These are phyloP conservation scores for Termitomyces heimii DNA, from an alignment of 768 basidiomycete species.

Conservation along the genomic window DNA sequence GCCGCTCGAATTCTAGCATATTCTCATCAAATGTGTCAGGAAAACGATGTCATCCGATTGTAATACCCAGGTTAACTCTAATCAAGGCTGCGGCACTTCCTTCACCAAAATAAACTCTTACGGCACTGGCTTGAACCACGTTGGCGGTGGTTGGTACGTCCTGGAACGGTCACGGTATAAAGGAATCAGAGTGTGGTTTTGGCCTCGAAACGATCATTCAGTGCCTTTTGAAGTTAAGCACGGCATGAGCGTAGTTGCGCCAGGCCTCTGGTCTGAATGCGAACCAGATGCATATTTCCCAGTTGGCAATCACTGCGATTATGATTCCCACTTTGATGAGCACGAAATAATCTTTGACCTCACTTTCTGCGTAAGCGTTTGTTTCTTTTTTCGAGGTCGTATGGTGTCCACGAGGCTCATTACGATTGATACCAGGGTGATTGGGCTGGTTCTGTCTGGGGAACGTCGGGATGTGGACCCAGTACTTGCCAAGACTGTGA, in stretches of 20 bases:
- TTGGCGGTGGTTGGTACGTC: conserved; percentile 58
- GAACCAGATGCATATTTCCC: conserved; percentile 45
- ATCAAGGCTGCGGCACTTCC: conserved; percentile 56
- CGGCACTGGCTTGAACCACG: conserved; percentile 41
- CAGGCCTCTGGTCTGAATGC: conserved; percentile 29
- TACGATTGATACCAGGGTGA: conserved; percentile 33
- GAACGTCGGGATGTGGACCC: conserved; percentile 32
- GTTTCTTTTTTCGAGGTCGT: not conserved
- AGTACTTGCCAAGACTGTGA: conserved; percentile 40
- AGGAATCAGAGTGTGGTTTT: conserved; percentile 61
- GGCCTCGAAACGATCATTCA: conserved; percentile 37
- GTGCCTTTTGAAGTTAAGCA: conserved; percentile 37
- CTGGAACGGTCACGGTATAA: conserved; percentile 32
- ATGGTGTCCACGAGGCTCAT: not conserved
- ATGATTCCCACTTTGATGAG: conserved; percentile 43
- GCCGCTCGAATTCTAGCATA: not conserved
- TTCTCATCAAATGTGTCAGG: conserved; percentile 20
- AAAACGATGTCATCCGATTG: conserved; percentile 37
- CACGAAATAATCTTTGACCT: conserved; percentile 53
- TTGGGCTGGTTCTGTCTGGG: conserved; percentile 40
- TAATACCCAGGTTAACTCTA: conserved; percentile 42
- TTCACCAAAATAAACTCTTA: conserved; percentile 35
- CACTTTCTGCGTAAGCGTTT: conserved; percentile 52
- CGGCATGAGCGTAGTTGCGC: conserved; percentile 11
- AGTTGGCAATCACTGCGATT: conserved; percentile 37